phyloP scores from a whole-genome alignment of 2,329 filamentous ascomycete species.

The Balansia obtecta region DNA sequence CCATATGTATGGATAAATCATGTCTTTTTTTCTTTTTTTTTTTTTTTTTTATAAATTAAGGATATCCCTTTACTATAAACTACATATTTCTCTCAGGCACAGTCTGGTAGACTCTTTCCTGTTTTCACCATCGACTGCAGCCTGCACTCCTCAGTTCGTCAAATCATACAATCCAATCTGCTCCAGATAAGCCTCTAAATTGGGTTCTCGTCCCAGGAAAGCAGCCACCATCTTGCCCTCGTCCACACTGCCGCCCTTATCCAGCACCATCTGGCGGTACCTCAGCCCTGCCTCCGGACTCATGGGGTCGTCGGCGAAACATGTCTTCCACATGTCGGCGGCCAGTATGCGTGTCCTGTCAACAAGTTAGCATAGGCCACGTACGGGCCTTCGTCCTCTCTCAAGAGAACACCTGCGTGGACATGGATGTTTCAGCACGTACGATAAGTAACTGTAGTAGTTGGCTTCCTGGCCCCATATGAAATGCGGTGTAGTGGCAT shows the following conservation, averaged over 20 bases:
- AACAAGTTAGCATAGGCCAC: not conserved
- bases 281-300: not conserved
- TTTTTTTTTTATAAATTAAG: too few relatives aligned
- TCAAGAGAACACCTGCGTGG: too few relatives aligned
- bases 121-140: too few relatives aligned
- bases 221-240: not conserved
- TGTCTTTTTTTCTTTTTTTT: too few relatives aligned
- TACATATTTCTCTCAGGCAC: too few relatives aligned
- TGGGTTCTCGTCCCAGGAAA: not conserved
- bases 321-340: constrained; percentile 3
- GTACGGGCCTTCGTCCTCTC: too few relatives aligned
- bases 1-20: too few relatives aligned
- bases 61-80: too few relatives aligned
- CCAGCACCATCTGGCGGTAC: not conserved
- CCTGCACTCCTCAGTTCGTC: not conserved
- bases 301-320: not conserved
- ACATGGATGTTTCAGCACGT: not conserved
- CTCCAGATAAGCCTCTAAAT: constrained; percentile 1
- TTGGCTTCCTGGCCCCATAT: constrained; percentile 3
- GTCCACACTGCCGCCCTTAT: constrained; percentile 4
- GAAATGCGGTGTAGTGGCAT: not conserved
- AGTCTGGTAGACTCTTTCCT: too few relatives aligned
- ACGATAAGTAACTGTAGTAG: constrained; percentile 6
- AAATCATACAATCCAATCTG: not conserved
- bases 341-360: not conserved